These are phyloP conservation scores for Aureobasidium sp. DNA, from an alignment of 2,329 filamentous ascomycete genomes.

Conservation along the genomic window DNA sequence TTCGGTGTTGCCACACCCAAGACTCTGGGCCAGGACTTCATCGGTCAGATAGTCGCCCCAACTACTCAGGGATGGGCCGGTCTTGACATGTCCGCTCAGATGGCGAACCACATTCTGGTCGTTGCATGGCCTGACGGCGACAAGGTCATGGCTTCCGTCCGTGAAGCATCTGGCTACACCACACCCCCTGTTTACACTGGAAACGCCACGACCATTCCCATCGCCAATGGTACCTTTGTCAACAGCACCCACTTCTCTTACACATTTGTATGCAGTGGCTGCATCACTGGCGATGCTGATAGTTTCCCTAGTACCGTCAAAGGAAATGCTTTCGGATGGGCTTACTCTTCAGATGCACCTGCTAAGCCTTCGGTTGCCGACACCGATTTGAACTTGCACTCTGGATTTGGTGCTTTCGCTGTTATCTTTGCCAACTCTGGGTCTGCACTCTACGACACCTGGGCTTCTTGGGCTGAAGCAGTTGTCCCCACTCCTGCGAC, in stretches of 20 bases:
- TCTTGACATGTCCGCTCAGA: constrained; percentile 41
- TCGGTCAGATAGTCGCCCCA: constrained; percentile 47
- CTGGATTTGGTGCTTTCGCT: constrained; percentile 14
- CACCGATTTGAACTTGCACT: constrained; percentile 14
- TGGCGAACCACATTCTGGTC: constrained; percentile 44
- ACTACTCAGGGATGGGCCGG: constrained; percentile 43
- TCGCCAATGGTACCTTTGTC: constrained; percentile 46
- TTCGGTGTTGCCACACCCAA: constrained; percentile 49
- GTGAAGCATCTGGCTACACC: constrained; percentile 41
- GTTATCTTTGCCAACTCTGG: constrained; percentile 13
- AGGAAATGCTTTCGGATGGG: constrained; percentile 18
- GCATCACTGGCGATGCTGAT: constrained; percentile 22
- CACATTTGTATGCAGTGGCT: constrained; percentile 46
- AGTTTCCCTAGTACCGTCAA: constrained; percentile 14
- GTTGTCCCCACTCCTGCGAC: background rate
- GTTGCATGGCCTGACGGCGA: constrained; percentile 45
- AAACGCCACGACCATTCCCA: constrained; percentile 37
- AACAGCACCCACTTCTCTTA: constrained; percentile 49
- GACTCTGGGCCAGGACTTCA: constrained; percentile 45
- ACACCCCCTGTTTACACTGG: constrained; percentile 42
- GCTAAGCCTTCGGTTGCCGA: background rate
- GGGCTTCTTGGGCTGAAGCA: constrained; percentile 12
- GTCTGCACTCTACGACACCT: constrained; percentile 12
- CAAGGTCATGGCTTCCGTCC: constrained; percentile 39
- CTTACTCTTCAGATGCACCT: constrained; percentile 10